Evolutionary conservation across 2,329 filamentous ascomycete species (phyloP).

Genomic region (Fusarium chuoi): DNA sequence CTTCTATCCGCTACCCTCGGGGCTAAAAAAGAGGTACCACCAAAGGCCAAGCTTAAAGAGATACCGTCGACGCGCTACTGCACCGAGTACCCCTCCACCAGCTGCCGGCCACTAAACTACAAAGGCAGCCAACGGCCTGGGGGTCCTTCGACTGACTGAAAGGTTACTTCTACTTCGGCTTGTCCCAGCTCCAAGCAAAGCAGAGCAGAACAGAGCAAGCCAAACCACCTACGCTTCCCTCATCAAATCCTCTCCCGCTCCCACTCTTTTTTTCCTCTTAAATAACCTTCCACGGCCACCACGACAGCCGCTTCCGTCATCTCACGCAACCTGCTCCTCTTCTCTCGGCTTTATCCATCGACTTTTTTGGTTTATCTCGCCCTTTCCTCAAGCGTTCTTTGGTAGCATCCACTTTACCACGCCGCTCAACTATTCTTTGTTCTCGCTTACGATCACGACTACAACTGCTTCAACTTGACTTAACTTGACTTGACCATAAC

Average conservation of each 20-base stretch:
- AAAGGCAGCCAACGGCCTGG: conserved; percentile 34
- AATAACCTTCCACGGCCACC: conserved; percentile 21
- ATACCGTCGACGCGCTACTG: conserved; percentile 35
- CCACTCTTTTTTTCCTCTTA: conserved; percentile 24
- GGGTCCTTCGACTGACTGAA: conserved; percentile 25
- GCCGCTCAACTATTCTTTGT: conserved; percentile 33
- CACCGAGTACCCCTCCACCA: conserved; percentile 30
- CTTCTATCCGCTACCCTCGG: conserved; percentile 23
- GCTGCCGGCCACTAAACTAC: conserved; percentile 32
- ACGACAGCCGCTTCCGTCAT: conserved; percentile 35
- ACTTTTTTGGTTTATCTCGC: conserved; percentile 12
- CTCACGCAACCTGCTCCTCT: conserved; percentile 18
- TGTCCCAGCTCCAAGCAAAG: conserved; percentile 29
- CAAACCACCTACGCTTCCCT: conserved; percentile 25
- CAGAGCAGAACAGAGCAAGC: conserved; percentile 12
- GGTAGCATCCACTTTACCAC: conserved; percentile 21
- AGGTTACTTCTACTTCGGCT: conserved; percentile 19
- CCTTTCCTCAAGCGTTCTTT: conserved; percentile 9
- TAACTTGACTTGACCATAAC: conserved; percentile 1
- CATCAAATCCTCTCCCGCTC: conserved; percentile 31
- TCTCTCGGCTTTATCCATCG: conserved; percentile 17
- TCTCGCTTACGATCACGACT: conserved; percentile 30
- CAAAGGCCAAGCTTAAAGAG: conserved; percentile 26
- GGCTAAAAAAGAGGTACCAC: conserved; percentile 28
- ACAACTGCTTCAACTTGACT: conserved; percentile 7